Base-by-base conservation (phyloP, 805 yeast species). In the Kluyveromyces starmeri region DNA sequence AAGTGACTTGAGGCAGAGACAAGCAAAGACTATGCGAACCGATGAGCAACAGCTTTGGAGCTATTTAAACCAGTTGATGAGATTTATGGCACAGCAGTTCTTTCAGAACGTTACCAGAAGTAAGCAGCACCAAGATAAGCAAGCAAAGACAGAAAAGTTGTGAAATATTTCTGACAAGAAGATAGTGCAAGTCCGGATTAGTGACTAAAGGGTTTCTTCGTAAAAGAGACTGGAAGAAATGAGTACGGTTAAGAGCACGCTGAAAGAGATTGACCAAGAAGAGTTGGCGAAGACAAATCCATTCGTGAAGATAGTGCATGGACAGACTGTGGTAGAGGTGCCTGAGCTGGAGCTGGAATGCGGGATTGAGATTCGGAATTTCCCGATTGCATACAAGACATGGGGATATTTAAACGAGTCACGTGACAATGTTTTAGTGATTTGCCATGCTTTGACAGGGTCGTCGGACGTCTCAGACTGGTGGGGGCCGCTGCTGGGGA, bases 401-500 rank as follows among this genome's bases (percentile, higher is more conserved):
- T 92, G 96, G 96, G 98, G 98, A 2, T 67, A 71, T 36, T 67
- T 92, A 30, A 86, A 86, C 51, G 71, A 65, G 6, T 62, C 58
- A 3, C 75, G 71, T 7, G 78, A 77, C 45, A 92, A 92, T 53
- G 86, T 79, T 39, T 64, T 92, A 67, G 75, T 92, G n/a, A 83
- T 92, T 10, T 83, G 95, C 48, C 98, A 92, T 64, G 97, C 98
- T 0, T 65, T 92, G 36, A 86, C 97, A 0, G 98, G 98, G 0
- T 85, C 96, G 0, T 73, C 95, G 0, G 97, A 92, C 55, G 95
- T 89, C 12, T 71, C 81, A 25, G 98, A 92, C 51, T 92, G 98
- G 98, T 92, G 98, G 98, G 96, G 97, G 0, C 96, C 97, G 0
- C 59, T 92, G 16, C 62, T 92, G 19, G 98, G 97, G 1, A 82